phyloP scores from a whole-genome alignment of 2,329 filamentous ascomycete species.

The Ilyonectria sp. region DNA sequence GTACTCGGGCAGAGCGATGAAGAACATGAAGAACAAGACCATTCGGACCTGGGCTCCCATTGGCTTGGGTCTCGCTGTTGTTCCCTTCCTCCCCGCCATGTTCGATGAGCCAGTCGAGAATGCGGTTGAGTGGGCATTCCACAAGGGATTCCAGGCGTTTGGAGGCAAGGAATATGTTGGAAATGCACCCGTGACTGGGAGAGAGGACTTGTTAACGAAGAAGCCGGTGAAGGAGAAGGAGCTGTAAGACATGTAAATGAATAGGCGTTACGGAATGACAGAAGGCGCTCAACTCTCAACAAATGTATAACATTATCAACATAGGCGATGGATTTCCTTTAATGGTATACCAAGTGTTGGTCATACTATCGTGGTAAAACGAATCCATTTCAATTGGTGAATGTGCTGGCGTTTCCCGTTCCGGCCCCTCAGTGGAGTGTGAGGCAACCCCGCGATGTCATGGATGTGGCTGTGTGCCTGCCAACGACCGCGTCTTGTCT shows the following conservation, averaged over 20 bases:
- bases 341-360: neutral
- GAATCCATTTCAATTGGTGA: neutral
- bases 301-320: conserved; percentile 15
- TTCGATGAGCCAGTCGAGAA: conserved; percentile 96
- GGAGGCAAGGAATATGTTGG: conserved; percentile 75
- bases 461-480: conserved; percentile 4
- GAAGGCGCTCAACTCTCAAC: conserved; percentile 44
- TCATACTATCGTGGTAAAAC: neutral
- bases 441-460: conserved; percentile 22
- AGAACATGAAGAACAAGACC: conserved; percentile 81
- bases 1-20: conserved; percentile 90
- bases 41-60: conserved; percentile 92
- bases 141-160: conserved; percentile 82
- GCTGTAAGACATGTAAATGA: conserved; percentile 48
- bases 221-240: conserved; percentile 63
- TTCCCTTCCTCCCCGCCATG: conserved; percentile 86
- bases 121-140: conserved; percentile 91
- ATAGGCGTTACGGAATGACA: conserved; percentile 32
- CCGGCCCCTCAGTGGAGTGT: conserved; percentile 6
- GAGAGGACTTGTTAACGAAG: conserved; percentile 58
- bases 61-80: conserved; percentile 82
- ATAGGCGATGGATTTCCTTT: neutral
- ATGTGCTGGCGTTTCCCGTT: neutral
- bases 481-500: neutral
- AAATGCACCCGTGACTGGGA: conserved; percentile 67